phyloP scores from a whole-genome alignment of 2,329 filamentous ascomycete genomes.

The Fusarium nodosum region DNA sequence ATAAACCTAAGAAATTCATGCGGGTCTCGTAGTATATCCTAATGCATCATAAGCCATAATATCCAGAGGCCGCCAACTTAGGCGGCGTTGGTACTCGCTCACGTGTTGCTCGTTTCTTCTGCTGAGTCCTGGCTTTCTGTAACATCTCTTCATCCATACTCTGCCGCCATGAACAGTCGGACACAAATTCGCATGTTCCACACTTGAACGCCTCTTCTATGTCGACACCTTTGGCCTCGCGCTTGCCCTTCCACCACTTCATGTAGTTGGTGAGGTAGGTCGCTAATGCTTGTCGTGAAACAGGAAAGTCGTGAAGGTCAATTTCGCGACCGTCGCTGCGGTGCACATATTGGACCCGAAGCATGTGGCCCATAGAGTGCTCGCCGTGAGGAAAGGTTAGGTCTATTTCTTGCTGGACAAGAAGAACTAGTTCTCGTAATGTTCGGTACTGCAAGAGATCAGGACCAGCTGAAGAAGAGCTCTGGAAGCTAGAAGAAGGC shows the following conservation, averaged over 20 bases:
- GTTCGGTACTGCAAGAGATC: slow-evolving; percentile 63
- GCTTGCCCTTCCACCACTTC: slow-evolving; percentile 88
- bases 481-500: slow-evolving; percentile 37
- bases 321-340: slow-evolving; percentile 66
- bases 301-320: slow-evolving; percentile 72
- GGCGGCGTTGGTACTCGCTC: slow-evolving; percentile 10
- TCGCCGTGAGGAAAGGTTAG: slow-evolving; percentile 67
- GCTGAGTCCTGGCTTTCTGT: slow-evolving; percentile 39
- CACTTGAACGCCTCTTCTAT: slow-evolving; percentile 93
- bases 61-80: slow-evolving; percentile 16
- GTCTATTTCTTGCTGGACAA: slow-evolving; percentile 62
- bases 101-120: slow-evolving; percentile 43
- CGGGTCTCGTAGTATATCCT: slow-evolving; percentile 1
- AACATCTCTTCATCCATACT: slow-evolving; percentile 72
- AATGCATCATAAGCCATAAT: slow-evolving; percentile 41
- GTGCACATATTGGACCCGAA: slow-evolving; percentile 68
- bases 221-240: slow-evolving; percentile 79
- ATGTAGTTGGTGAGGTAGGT: slow-evolving; percentile 78
- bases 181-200: slow-evolving; percentile 83
- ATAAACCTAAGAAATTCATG: background rate
- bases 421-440: slow-evolving; percentile 61
- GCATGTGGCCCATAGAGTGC: slow-evolving; percentile 63
- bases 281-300: slow-evolving; percentile 73
- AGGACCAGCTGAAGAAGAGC: slow-evolving; percentile 39
- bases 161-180: slow-evolving; percentile 82